A percentile compares a stretch with the other conserved stretches of the same genome.
Evolutionary conservation across 2,329 filamentous ascomycete species (phyloP).

Genomic region (Verticillium klebahnii): DNA sequence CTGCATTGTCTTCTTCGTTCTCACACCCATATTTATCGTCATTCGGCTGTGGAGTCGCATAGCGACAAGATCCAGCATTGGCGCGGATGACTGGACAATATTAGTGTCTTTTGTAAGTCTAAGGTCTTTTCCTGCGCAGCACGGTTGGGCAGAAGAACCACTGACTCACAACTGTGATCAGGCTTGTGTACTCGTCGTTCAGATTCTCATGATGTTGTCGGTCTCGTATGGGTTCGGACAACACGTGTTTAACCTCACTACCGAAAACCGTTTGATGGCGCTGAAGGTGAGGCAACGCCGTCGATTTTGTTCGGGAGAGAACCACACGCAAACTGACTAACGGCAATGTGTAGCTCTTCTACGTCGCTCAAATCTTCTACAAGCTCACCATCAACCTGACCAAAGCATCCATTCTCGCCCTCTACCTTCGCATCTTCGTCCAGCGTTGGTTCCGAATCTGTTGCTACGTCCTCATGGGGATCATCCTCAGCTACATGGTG

Average conservation of each 20-base stretch:
- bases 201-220: constrained; percentile 33
- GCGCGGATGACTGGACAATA: constrained; percentile 38
- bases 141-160: not conserved
- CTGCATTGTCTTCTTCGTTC: constrained; percentile 35
- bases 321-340: constrained; percentile 9
- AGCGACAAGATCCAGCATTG: constrained; percentile 27
- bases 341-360: constrained; percentile 36
- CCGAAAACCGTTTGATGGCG: constrained; percentile 27
- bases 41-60: constrained; percentile 35
- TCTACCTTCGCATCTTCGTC: constrained; percentile 50
- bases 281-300: constrained; percentile 32
- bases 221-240: constrained; percentile 38
- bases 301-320: constrained; percentile 12
- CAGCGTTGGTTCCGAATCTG: constrained; percentile 36
- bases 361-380: constrained; percentile 47
- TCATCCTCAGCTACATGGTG: constrained; percentile 42
- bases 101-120: constrained; percentile 33
- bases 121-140: not conserved
- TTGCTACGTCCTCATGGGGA: constrained; percentile 33
- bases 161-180: constrained; percentile 17
- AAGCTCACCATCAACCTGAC: constrained; percentile 49
- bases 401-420: constrained; percentile 46
- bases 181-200: constrained; percentile 27
- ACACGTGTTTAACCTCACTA: constrained; percentile 29
- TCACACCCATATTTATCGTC: constrained; percentile 34